Percentiles rank a stretch among this genome's conserved stretches.
Evolutionary conservation across 768 basidiomycete genomes (phyloP).

Genomic region (Lactarius hatsudake): DNA sequence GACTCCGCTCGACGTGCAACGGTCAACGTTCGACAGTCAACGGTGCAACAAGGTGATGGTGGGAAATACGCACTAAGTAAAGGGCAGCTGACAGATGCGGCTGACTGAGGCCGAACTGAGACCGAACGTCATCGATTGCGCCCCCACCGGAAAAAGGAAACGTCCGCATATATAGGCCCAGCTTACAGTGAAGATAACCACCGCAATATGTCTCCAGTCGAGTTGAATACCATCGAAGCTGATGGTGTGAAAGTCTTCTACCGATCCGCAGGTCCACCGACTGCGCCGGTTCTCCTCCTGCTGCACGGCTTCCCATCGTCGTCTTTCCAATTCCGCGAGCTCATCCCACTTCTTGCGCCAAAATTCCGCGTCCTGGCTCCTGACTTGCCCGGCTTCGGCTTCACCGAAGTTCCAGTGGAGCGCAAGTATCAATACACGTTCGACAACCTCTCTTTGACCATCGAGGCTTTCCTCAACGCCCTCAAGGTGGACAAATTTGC

Average conservation of each 20-base stretch:
- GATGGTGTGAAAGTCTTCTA: constrained; percentile 45
- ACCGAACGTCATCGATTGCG: background rate
- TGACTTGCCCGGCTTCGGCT: constrained; percentile 52
- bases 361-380: constrained; percentile 48
- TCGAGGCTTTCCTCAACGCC: constrained; percentile 41
- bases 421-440: constrained; percentile 44
- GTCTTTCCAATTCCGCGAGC: constrained; percentile 48
- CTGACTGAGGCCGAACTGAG: background rate
- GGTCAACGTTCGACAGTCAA: no score
- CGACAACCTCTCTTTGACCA: constrained; percentile 39
- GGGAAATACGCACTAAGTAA: background rate
- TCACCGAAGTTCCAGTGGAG: constrained; percentile 41
- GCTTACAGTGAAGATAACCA: background rate
- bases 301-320: constrained; percentile 52
- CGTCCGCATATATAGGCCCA: background rate
- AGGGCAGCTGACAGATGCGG: background rate
- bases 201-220: constrained; percentile 13
- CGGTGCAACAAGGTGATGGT: no score
- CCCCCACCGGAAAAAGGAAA: background rate
- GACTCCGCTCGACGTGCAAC: no score
- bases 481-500: constrained; percentile 41
- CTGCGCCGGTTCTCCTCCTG: constrained; percentile 40
- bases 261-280: constrained; percentile 38
- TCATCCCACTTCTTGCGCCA: constrained; percentile 42
- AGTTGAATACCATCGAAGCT: constrained; percentile 32